Base-by-base conservation (phyloP, 2,329 filamentous ascomycete species). In the Exophiala spinifera region DNA sequence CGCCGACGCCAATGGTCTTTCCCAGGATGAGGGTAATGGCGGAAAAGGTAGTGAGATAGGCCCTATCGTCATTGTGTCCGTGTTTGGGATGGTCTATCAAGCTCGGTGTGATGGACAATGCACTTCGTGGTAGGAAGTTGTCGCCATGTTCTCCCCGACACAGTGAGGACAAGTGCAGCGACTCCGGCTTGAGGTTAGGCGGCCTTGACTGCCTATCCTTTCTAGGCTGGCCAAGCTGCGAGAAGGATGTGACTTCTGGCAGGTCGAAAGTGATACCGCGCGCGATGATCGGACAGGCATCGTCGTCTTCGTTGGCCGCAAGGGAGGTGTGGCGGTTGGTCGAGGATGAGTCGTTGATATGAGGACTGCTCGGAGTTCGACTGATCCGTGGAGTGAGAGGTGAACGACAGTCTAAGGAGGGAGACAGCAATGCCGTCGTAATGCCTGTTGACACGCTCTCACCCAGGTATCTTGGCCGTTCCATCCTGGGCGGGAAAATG, bases 1-100 rank as follows among this genome's bases (percentile, higher is more conserved):
- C 68, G 56, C 75, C 70, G 10, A 73, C 66, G 2, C 74, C 74
- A 20, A 75, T 61, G n/a, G 64, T 67, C 11, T 52, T 64, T 21
- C 65, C 73, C 42, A 77, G 74, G 59, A 71, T 74, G 60, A 63
- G 50, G 21, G 47, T 52, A 20, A 52, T 46, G 34, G 43, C 43
- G 20, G 50, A 52, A 34, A 69, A 65, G 3, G 50, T 47, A 3
- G 50, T 52, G 37, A 52, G 50, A 55, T 53, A 46, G 55, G 40
- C 39, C 36, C 49, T n/a, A 10, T 31, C 28, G 2, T 31, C 28
- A 31, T 11, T 49, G 40, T 14, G 39, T 31, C 7, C 23, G 37
- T 42, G 42, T 43, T 23, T 49, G 13, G 44, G 37, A 28, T 54
- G 54, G 11, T 42, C 36, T 34, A 57, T 47, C 46, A 57, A 34